Evolutionary conservation across 257 asterid species (phyloP).

Genomic region (Nicotiana obtusifolia): DNA sequence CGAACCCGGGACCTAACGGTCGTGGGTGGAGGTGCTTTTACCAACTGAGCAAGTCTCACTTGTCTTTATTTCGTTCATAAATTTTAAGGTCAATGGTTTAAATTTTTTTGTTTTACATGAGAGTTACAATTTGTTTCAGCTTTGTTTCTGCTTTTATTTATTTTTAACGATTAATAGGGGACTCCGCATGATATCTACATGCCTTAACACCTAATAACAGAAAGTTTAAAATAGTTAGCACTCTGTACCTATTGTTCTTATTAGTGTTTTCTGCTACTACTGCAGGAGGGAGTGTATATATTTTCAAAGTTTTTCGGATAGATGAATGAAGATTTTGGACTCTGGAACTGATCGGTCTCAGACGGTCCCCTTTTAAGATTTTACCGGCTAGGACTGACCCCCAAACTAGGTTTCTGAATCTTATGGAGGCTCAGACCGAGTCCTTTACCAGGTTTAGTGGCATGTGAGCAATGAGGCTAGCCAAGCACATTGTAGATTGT

Average conservation of each 20-base stretch:
- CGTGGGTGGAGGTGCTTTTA: too few species aligned
- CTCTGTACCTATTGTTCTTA: not conserved
- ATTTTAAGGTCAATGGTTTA: too few species aligned
- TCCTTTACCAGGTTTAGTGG: not conserved
- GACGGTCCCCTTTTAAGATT: too few species aligned
- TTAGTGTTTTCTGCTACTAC: constrained; percentile 4
- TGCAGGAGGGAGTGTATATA: constrained; percentile 45
- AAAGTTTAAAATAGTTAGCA: too few species aligned
- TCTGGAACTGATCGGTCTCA: constrained; percentile 28
- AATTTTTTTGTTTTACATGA: too few species aligned
- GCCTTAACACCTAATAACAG: too few species aligned
- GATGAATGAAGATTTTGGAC: constrained; percentile 44
- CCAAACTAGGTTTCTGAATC: not conserved
- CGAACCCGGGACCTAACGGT: too few species aligned
- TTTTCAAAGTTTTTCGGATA: constrained; percentile 9
- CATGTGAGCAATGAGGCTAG: not conserved
- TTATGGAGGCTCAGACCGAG: not conserved
- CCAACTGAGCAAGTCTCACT: too few species aligned
- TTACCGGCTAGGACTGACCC: not conserved
- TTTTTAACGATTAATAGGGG: too few species aligned
- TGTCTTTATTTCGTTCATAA: too few species aligned
- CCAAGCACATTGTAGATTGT: not conserved
- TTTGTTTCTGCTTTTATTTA: not conserved
- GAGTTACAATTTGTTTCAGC: not conserved
- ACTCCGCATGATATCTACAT: too few species aligned